Conservation (phyloP, 768 basidiomycete species). For the Tylopilus felleus region DNA sequence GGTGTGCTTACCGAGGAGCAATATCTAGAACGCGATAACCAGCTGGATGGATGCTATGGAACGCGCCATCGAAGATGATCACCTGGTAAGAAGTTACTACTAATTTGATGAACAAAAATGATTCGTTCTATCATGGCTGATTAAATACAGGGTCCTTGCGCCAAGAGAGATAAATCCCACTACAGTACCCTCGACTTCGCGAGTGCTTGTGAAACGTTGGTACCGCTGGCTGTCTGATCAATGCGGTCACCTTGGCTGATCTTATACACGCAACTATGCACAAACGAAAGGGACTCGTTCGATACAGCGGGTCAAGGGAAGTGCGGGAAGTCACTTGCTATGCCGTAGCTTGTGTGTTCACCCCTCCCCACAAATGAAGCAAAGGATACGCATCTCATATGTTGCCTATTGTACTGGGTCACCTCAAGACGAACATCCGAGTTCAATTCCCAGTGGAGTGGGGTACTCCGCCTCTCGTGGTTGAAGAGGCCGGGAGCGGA, state of each 20-base stretch:
- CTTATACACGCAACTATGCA: conserved; percentile 11
- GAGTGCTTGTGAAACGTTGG: conserved; percentile 4
- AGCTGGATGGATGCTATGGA: conserved; percentile 38
- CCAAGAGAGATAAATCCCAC: conserved; percentile 45
- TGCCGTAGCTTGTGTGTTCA: no score
- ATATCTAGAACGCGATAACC: conserved; percentile 43
- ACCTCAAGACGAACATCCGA: no score
- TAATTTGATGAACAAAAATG: no score
- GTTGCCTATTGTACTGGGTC: no score
- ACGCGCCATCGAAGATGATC: conserved; percentile 40
- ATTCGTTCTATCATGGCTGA: no score
- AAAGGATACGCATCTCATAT: no score
- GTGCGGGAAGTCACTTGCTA: no score
- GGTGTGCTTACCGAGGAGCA: conserved; percentile 40
- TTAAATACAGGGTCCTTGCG: conserved; percentile 52
- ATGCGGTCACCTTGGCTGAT: background rate
- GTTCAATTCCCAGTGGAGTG: no score
- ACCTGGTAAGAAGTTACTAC: conserved; percentile 44
- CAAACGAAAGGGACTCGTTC: background rate
- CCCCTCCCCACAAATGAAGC: no score
- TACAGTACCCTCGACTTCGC: conserved; percentile 17
- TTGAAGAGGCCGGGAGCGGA: no score
- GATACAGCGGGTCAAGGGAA: no score
- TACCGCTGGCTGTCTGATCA: background rate
- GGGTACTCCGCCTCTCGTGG: no score